Evolutionary conservation across 2,329 filamentous ascomycete genomes (phyloP).

Genomic region (Penicillium brasilianum): DNA sequence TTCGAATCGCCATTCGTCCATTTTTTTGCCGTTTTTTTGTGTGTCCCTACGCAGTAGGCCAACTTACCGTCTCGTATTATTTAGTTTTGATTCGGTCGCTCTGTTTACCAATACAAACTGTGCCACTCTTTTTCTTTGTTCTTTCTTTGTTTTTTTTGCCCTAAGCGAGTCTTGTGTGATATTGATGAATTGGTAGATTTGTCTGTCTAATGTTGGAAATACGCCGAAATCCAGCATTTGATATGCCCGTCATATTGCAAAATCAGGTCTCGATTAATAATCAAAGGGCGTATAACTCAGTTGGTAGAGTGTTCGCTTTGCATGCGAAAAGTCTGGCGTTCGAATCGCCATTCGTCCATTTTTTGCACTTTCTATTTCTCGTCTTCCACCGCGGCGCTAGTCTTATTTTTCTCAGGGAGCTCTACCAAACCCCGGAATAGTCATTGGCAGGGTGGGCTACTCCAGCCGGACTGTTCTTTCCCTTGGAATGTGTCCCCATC

Average conservation of each 20-base stretch:
- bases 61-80: no score
- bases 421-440: not conserved
- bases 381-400: not conserved
- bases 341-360: slow-evolving; percentile 24
- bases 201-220: no score
- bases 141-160: no score
- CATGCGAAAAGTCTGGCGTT: slow-evolving; percentile 27
- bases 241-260: no score
- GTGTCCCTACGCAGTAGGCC: no score
- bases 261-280: not conserved
- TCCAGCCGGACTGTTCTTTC: not conserved
- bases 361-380: not conserved
- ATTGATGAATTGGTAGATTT: no score
- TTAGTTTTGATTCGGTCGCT: no score
- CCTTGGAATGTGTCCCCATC: not conserved
- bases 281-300: slow-evolving; percentile 24
- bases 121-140: no score
- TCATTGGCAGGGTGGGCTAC: not conserved
- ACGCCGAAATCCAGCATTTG: no score
- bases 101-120: no score
- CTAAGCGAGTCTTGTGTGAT: no score
- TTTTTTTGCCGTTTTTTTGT: not conserved
- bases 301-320: slow-evolving; percentile 31
- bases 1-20: slow-evolving; percentile 20
- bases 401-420: not conserved